phyloP scores from a whole-genome alignment of 2,329 filamentous ascomycete species.

The Sclerotinia nivalis region DNA sequence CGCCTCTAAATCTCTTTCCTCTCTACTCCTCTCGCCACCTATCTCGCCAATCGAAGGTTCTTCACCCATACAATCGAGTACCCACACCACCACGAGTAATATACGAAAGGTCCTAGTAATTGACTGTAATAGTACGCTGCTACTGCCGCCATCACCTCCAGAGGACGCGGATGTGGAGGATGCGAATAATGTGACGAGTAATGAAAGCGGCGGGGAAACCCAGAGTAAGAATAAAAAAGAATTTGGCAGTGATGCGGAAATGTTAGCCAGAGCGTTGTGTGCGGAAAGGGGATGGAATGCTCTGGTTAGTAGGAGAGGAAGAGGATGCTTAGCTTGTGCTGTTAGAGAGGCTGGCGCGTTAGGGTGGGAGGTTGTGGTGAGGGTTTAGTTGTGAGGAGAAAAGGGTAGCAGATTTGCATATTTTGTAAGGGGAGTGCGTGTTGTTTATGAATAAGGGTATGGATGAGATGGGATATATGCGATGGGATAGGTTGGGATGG shows the following conservation, averaged over 20 bases:
- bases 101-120: conserved; percentile 55
- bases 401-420: background rate
- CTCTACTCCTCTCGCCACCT: conserved; percentile 38
- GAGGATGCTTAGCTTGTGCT: conserved; percentile 72
- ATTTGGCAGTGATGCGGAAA: conserved; percentile 63
- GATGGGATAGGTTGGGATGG: background rate
- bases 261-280: conserved; percentile 71
- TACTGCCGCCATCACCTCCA: conserved; percentile 35
- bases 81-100: conserved; percentile 42
- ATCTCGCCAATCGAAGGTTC: conserved; percentile 30
- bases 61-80: conserved; percentile 36
- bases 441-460: background rate
- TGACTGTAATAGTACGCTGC: conserved; percentile 52
- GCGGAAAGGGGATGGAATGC: conserved; percentile 75
- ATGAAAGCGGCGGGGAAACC: background rate
- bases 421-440: background rate
- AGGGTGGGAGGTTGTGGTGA: conserved; percentile 51
- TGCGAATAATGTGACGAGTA: background rate
- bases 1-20: conserved; percentile 26
- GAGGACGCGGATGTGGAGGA: background rate
- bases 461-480: background rate
- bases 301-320: conserved; percentile 63
- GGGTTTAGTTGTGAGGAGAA: conserved; percentile 13
- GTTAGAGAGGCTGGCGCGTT: conserved; percentile 73
- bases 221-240: conserved; percentile 13